Conservation (phyloP, 257 asterid species). For the Capsicum rhomboideum region DNA sequence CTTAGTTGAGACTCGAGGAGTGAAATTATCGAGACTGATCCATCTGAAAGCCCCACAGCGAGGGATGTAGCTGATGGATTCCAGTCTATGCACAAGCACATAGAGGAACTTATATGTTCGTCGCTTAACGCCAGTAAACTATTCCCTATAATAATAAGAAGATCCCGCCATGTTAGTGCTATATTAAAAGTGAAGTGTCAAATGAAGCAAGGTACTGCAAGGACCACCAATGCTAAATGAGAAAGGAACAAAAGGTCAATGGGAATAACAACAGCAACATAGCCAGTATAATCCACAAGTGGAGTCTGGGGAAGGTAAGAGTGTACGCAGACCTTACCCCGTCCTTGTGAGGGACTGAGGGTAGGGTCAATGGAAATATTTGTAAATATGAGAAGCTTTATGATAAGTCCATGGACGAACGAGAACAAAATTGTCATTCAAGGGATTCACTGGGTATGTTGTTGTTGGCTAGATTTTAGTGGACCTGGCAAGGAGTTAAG, state of each 20-base stretch:
- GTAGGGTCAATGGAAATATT: background rate
- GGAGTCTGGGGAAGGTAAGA: too few species aligned
- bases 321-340: too few species aligned
- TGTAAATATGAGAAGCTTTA: background rate
- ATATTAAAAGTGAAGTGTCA: background rate
- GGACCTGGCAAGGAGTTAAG: background rate
- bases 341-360: too few species aligned
- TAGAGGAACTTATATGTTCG: constrained; percentile 52
- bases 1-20: constrained; percentile 41
- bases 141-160: constrained; percentile 31
- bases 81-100: constrained; percentile 95
- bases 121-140: constrained; percentile 37
- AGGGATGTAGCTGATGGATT: constrained; percentile 56
- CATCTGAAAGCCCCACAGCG: constrained; percentile 80
- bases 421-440: background rate
- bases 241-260: background rate
- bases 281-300: too few species aligned
- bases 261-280: background rate
- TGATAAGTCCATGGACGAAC: background rate
- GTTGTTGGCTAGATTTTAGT: background rate
- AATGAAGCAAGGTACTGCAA: background rate
- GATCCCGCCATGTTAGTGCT: background rate
- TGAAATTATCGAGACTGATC: constrained; percentile 67
- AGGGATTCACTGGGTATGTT: too few species aligned
- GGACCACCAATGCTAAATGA: background rate